Evolutionary conservation across 2,329 filamentous ascomycete genomes (phyloP).

Genomic region (Ceratocystis huliohia): DNA sequence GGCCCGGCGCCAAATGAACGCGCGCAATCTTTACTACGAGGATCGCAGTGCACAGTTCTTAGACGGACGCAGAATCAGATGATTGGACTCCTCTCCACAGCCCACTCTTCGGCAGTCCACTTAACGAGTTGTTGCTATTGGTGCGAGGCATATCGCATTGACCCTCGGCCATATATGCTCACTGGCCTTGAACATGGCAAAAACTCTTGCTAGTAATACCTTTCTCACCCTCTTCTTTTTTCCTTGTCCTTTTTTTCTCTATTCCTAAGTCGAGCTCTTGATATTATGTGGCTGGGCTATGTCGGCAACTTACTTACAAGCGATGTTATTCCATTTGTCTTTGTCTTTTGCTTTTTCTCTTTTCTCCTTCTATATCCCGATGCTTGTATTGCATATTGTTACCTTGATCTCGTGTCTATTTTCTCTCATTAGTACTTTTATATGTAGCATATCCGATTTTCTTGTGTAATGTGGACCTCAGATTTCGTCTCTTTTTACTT

Average conservation of each 20-base stretch:
- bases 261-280: background rate
- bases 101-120: background rate
- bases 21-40: slow-evolving; percentile 38
- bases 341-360: background rate
- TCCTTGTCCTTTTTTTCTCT: background rate
- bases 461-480: background rate
- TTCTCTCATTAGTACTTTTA: background rate
- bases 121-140: background rate
- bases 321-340: slow-evolving; percentile 9
- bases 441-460: background rate
- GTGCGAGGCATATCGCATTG: background rate
- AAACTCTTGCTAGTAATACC: background rate
- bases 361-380: slow-evolving; percentile 7
- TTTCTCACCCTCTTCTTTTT: background rate
- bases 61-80: slow-evolving; percentile 34
- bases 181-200: background rate
- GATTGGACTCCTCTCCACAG: background rate
- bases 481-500: background rate
- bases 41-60: slow-evolving; percentile 40
- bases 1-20: slow-evolving; percentile 37
- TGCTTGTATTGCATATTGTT: slow-evolving; percentile 8
- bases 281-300: background rate
- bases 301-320: background rate
- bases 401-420: slow-evolving; percentile 2
- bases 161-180: background rate